Conservation (phyloP, 2,329 filamentous ascomycete genomes). For the Cercospora sp. region DNA sequence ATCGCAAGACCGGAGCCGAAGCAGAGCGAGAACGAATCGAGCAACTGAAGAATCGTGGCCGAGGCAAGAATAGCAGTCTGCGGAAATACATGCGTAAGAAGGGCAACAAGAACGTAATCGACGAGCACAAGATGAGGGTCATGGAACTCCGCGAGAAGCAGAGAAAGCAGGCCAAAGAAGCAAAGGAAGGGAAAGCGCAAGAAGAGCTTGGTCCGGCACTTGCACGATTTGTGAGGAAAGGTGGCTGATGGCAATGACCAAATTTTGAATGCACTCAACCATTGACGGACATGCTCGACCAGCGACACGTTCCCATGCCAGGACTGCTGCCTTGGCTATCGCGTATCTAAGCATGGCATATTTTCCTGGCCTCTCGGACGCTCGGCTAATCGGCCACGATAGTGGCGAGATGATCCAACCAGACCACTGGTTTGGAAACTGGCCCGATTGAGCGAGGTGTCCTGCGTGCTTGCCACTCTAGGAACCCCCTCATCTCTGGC, state of each 20-base stretch:
- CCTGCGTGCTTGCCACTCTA: not conserved
- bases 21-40: slow-evolving; percentile 58
- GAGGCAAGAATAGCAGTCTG: slow-evolving; percentile 86
- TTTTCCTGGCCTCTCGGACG: not conserved
- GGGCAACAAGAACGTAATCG: slow-evolving; percentile 88
- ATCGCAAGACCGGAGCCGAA: slow-evolving; percentile 56
- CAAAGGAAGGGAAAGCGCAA: slow-evolving; percentile 67
- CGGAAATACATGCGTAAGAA: slow-evolving; percentile 91
- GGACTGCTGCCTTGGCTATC: not conserved
- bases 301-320: not conserved
- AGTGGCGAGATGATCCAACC: not conserved
- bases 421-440: not conserved
- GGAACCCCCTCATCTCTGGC: not conserved
- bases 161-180: slow-evolving; percentile 68
- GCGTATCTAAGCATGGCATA: not conserved
- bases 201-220: slow-evolving; percentile 81
- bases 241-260: slow-evolving; percentile 29
- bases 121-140: slow-evolving; percentile 86
- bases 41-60: slow-evolving; percentile 70
- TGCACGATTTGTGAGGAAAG: slow-evolving; percentile 78
- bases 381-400: not conserved
- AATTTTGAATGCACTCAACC: not conserved
- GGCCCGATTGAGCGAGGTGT: not conserved
- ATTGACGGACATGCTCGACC: not conserved
- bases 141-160: slow-evolving; percentile 75